These are phyloP conservation scores for Naganishia liquefaciens DNA, from an alignment of 1,284 basidiomycete species.

Conservation along the genomic window DNA sequence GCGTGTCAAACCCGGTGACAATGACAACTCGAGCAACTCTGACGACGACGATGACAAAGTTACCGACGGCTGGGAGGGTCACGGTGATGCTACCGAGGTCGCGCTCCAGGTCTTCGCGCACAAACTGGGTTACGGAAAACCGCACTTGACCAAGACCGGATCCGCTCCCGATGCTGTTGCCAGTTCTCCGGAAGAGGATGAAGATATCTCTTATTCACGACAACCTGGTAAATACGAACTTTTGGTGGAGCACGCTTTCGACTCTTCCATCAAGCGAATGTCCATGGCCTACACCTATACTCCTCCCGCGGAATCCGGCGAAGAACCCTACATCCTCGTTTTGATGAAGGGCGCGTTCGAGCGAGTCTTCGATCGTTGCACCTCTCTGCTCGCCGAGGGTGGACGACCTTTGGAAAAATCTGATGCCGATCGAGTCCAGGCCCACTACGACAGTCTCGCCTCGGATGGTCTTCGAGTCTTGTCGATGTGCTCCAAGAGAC, in stretches of 20 bases:
- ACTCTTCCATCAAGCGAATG: constrained; percentile 66
- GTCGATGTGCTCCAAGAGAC: constrained; percentile 53
- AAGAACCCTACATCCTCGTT: constrained; percentile 43
- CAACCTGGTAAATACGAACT: constrained; percentile 49
- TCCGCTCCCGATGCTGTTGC: constrained; percentile 33
- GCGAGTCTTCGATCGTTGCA: constrained; percentile 62
- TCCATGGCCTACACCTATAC: constrained; percentile 56
- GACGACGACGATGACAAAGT: constrained; percentile 72
- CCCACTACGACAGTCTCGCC: constrained; percentile 55
- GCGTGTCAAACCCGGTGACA: constrained; percentile 39
- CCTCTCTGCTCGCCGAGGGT: constrained; percentile 35
- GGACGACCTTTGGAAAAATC: constrained; percentile 12
- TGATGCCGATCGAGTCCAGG: constrained; percentile 17
- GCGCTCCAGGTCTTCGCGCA: constrained; percentile 67
- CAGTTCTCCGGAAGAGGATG: constrained; percentile 13
- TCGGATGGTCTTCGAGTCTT: constrained; percentile 61
- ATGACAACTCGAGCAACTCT: constrained; percentile 57
- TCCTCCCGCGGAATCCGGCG: constrained; percentile 34
- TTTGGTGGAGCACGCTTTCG: constrained; percentile 62
- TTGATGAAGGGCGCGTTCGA: constrained; percentile 67
- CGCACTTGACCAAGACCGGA: constrained; percentile 46
- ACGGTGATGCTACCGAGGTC: constrained; percentile 70
- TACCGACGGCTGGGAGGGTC: constrained; percentile 61
- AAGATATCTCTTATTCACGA: constrained; percentile 21
- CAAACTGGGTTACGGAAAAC: constrained; percentile 56